Percentiles rank a stretch among this genome's conserved stretches.
These are phyloP conservation scores for Fusarium duplospermum DNA, from an alignment of 2,329 filamentous ascomycete genomes.

Conservation along the genomic window DNA sequence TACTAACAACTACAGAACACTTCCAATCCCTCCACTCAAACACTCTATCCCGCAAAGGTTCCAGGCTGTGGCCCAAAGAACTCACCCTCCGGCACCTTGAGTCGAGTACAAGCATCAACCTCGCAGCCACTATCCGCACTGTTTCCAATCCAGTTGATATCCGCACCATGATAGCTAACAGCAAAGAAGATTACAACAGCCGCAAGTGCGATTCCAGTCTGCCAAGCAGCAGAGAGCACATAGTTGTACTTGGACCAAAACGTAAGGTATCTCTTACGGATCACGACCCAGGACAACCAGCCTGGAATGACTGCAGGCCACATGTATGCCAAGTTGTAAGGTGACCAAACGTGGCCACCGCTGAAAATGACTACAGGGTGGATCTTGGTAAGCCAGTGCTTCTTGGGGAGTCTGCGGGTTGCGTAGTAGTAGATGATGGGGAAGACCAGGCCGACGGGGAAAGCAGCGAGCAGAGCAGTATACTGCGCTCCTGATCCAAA, in stretches of 20 bases:
- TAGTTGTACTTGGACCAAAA: conserved; percentile 65
- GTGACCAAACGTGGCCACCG: conserved; percentile 55
- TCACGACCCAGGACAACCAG: conserved; percentile 59
- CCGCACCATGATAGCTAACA: conserved; percentile 52
- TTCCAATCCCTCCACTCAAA: too few relatives aligned
- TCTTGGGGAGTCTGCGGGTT: conserved; percentile 49
- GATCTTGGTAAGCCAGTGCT: conserved; percentile 52
- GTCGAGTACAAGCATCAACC: conserved; percentile 33
- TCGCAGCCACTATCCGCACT: conserved; percentile 44
- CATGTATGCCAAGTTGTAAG: conserved; percentile 60
- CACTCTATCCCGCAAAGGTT: conserved; percentile 15
- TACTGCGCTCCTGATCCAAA: conserved; percentile 52
- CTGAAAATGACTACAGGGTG: conserved; percentile 59
- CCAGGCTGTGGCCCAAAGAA: conserved; percentile 45
- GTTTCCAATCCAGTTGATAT: conserved; percentile 61
- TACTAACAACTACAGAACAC: neutral
- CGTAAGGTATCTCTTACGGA: conserved; percentile 56
- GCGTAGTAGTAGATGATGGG: conserved; percentile 53
- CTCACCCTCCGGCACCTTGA: conserved; percentile 42
- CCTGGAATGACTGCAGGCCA: conserved; percentile 61
- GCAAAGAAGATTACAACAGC: conserved; percentile 64
- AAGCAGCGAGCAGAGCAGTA: conserved; percentile 52
- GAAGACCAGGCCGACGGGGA: conserved; percentile 53
- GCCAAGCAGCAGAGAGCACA: conserved; percentile 60
- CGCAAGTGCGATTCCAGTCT: conserved; percentile 58